A percentile compares a stretch with the other conserved stretches of the same genome.
Evolutionary conservation across 2,329 filamentous ascomycete genomes (phyloP).

Genomic region (Fusarium sororula): DNA sequence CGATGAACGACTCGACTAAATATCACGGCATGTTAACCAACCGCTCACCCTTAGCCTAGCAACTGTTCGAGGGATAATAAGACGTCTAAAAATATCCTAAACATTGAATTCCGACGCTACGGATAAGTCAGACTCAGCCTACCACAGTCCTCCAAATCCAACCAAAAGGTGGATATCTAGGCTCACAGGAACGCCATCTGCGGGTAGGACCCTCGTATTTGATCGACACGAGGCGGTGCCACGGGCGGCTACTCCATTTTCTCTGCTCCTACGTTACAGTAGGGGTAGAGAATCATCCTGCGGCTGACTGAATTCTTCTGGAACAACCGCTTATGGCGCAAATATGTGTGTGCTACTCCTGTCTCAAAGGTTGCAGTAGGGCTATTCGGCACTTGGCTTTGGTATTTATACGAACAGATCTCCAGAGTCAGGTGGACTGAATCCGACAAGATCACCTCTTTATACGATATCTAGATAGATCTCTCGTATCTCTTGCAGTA

Average conservation of each 20-base stretch:
- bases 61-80: not conserved
- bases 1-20: not conserved
- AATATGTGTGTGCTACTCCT: conserved; percentile 8
- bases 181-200: conserved; percentile 25
- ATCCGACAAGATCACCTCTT: conserved; percentile 2
- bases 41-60: not conserved
- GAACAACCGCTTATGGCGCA: conserved; percentile 16
- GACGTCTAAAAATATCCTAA: conserved; percentile 20
- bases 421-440: conserved; percentile 7
- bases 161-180: conserved; percentile 23
- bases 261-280: conserved; percentile 18
- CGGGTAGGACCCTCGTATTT: conserved; percentile 32
- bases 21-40: not conserved
- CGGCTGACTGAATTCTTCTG: conserved; percentile 6
- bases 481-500: not conserved
- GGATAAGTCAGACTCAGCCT: conserved; percentile 9
- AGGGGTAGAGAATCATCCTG: not conserved
- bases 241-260: conserved; percentile 20
- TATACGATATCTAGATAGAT: conserved; percentile 1
- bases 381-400: not conserved
- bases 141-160: conserved; percentile 5
- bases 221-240: conserved; percentile 33
- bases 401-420: conserved; percentile 25
- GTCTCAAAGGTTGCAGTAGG: not conserved
- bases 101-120: conserved; percentile 22